phyloP scores from a whole-genome alignment of 1,284 basidiomycete genomes.

The Cerrena zonata region DNA sequence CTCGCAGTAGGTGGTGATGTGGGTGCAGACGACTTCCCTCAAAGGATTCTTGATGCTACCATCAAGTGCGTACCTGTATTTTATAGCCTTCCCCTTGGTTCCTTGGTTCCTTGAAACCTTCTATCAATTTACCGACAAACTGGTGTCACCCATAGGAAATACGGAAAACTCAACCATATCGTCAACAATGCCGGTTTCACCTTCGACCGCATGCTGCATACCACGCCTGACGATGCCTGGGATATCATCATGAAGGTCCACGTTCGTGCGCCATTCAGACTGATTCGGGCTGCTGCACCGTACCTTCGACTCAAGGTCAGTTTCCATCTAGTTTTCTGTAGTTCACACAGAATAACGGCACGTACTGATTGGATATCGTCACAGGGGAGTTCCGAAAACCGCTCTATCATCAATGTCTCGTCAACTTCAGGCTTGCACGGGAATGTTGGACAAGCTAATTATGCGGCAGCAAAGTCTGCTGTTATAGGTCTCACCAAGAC shows the following conservation, averaged over 20 bases:
- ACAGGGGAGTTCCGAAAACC: slow-evolving; percentile 51
- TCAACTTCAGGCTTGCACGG: slow-evolving; percentile 76
- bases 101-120: too few species aligned
- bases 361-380: slow-evolving; percentile 22
- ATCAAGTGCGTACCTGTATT: slow-evolving; percentile 52
- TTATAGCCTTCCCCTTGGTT: neutral
- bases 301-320: slow-evolving; percentile 77
- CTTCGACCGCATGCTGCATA: slow-evolving; percentile 84
- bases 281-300: slow-evolving; percentile 78
- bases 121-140: neutral
- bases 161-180: slow-evolving; percentile 80
- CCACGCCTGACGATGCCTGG: slow-evolving; percentile 77
- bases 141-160: too few species aligned
- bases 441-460: slow-evolving; percentile 82
- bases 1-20: slow-evolving; percentile 73
- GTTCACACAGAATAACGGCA: slow-evolving; percentile 26
- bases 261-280: slow-evolving; percentile 78
- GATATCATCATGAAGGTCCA: slow-evolving; percentile 80
- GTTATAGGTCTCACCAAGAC: slow-evolving; percentile 79
- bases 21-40: slow-evolving; percentile 75
- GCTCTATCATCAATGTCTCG: slow-evolving; percentile 73
- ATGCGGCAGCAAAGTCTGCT: slow-evolving; percentile 73
- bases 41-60: slow-evolving; percentile 72
- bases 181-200: slow-evolving; percentile 88
- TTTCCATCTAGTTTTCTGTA: slow-evolving; percentile 6